Base-by-base conservation (phyloP, 2,329 filamentous ascomycete species). In the Neofusicoccum cordaticola region DNA sequence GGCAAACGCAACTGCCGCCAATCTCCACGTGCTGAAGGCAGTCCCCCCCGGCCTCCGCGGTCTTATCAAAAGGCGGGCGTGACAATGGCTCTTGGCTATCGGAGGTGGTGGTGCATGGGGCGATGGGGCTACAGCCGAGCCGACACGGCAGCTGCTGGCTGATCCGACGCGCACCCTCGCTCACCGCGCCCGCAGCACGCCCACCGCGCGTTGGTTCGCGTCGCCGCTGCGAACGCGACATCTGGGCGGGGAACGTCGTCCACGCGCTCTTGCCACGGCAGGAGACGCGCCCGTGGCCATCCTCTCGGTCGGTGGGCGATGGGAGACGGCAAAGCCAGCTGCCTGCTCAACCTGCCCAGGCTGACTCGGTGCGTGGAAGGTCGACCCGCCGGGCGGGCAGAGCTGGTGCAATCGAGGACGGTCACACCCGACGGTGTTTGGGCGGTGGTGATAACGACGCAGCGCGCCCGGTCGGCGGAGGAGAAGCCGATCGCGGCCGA, bases 401-500 rank as follows among this genome's bases (percentile, higher is more conserved):
- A 35, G 15, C 1, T 19, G 5, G n/a, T 4, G 22, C 27, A 45
- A 17, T 34, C 11, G 53, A 2, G 31, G 27, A 13, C 41, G 53
- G 53, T 45, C 22, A 58, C 15, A 58, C 34, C 53, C 53, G 53
- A 47, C 4, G 27, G 19, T 19, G 19, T 19, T 19, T 19, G 19
- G 19, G 19, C 27, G 8, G n/a, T 7, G 53, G 39, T 45, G 53
- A 58, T 58, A 58, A 58, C 53, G 41, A 31, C 4, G 15, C 22
- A 11, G 52, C 52, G 13, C 34, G 35, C 27, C 42, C 57, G 58
- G 58, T 42, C 45, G 58, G 58, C 41, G 58, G n/a, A 34, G 58
- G 50, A 48, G 19, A 50, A 62, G 58, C 58, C 58, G 58, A 50
- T 62, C 58, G 50, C 17, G 41, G 22, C 44, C 57, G 44, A 48